Conservation (phyloP, 192 early-diverging fungal genomes). For the Backusella circina region DNA sequence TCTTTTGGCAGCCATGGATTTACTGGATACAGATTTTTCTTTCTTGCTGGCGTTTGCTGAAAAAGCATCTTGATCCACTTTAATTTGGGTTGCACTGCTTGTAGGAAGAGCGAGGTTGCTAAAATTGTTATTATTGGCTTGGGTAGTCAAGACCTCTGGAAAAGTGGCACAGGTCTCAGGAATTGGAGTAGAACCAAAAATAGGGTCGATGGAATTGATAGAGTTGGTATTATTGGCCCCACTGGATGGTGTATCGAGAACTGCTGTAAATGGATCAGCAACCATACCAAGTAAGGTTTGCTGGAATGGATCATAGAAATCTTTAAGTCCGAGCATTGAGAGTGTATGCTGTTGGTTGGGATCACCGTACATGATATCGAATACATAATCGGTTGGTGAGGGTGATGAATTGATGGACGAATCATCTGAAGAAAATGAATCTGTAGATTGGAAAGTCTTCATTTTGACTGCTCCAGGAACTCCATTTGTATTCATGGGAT, state of each 20-base stretch:
- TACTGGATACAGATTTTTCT: neutral
- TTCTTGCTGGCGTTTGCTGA: neutral
- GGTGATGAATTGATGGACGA: conserved; percentile 32
- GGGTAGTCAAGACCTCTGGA: neutral
- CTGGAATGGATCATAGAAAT: conserved; percentile 27
- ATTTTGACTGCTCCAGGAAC: conserved; percentile 2
- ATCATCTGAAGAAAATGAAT: conserved; percentile 35
- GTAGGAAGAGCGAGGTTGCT: neutral
- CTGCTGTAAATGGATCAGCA: neutral
- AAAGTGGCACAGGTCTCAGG: neutral
- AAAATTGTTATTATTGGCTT: neutral
- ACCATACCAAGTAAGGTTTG: conserved; percentile 6
- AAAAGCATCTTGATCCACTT: neutral
- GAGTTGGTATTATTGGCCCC: neutral
- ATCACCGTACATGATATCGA: conserved; percentile 37
- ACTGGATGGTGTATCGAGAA: neutral
- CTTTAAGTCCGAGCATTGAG: conserved; percentile 31
- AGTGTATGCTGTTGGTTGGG: conserved; percentile 4
- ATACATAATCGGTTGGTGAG: conserved; percentile 35
- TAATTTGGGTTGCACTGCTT: neutral
- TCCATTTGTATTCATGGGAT: neutral
- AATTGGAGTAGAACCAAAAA: neutral
- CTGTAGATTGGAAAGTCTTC: conserved; percentile 18
- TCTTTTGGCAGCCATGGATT: neutral
- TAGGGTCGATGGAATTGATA: neutral